These are phyloP conservation scores for Boletus rubescentipes DNA, from an alignment of 768 basidiomycete species.

Conservation along the genomic window DNA sequence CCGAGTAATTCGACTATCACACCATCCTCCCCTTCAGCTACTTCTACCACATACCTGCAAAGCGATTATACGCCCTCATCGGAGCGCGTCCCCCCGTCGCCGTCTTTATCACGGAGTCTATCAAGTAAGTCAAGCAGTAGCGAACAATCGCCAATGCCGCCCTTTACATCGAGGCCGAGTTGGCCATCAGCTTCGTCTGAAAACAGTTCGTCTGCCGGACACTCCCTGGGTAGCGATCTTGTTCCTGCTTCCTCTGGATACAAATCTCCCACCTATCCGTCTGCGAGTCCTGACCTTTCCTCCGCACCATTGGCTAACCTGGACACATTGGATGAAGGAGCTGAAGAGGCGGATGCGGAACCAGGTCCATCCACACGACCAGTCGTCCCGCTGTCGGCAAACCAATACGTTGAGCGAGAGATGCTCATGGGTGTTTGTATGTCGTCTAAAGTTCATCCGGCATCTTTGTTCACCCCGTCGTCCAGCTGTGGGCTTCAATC, in stretches of 20 bases:
- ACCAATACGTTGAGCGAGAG: constrained; percentile 55
- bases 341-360: constrained; percentile 15
- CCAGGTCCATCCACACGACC: constrained; percentile 17
- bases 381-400: constrained; percentile 23
- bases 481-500: constrained; percentile 66
- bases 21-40: constrained; percentile 4
- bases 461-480: constrained; percentile 9
- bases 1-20: constrained; percentile 6
- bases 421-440: constrained; percentile 61
- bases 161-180: constrained; percentile 19
- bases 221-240: constrained; percentile 17
- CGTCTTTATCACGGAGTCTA: constrained; percentile 14
- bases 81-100: constrained; percentile 13
- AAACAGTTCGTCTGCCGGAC: constrained; percentile 8
- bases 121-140: constrained; percentile 14
- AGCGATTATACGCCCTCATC: constrained; percentile 13
- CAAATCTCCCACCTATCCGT: constrained; percentile 18
- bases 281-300: constrained; percentile 27
- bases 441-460: constrained; percentile 31
- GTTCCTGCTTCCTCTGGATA: constrained; percentile 6
- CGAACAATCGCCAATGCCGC: constrained; percentile 15
- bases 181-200: constrained; percentile 30
- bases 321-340: constrained; percentile 17
- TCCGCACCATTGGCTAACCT: constrained; percentile 12
- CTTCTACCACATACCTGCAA: constrained; percentile 6